Percentiles rank a stretch among this genome's conserved stretches.
phyloP scores from a whole-genome alignment of 2,329 filamentous ascomycete species.

The Neoascochyta sp. region DNA sequence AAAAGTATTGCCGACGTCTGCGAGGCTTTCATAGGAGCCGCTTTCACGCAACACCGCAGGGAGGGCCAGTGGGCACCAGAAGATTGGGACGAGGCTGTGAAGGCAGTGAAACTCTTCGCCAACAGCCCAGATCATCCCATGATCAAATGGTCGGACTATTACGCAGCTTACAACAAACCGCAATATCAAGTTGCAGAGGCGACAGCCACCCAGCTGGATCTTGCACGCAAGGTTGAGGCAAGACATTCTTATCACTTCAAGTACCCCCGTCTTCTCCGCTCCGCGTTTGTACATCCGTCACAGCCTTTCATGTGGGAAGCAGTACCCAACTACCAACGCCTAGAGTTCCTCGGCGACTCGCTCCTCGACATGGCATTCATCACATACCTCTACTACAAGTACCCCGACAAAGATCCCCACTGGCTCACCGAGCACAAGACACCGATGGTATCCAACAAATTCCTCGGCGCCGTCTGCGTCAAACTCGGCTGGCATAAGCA shows the following conservation, averaged over 20 bases:
- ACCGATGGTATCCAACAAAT: constrained; percentile 98
- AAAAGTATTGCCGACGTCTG: constrained; percentile 94
- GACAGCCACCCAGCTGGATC: constrained; percentile 65
- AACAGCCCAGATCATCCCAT: constrained; percentile 66
- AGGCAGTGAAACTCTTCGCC: constrained; percentile 67
- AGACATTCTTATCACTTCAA: constrained; percentile 65
- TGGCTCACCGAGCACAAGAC: constrained; percentile 99
- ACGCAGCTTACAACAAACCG: constrained; percentile 63
- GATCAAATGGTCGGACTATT: constrained; percentile 69
- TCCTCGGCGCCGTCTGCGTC: constrained; percentile 78
- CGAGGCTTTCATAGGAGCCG: constrained; percentile 88
- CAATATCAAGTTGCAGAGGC: constrained; percentile 62
- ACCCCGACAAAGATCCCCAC: constrained; percentile 79
- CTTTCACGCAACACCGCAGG: constrained; percentile 57
- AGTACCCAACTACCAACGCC: constrained; percentile 83
- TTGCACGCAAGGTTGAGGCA: constrained; percentile 61
- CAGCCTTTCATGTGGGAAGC: constrained; percentile 69
- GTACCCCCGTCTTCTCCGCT: constrained; percentile 71
- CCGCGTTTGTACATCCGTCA: constrained; percentile 85
- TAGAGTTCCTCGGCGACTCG: constrained; percentile 89
- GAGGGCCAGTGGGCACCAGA: constrained; percentile 41
- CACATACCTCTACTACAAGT: constrained; percentile 72
- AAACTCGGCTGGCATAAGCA: constrained; percentile 73
- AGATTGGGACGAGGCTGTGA: constrained; percentile 58
- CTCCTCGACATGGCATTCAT: constrained; percentile 83